Evolutionary conservation across 352 stramenopile genomes (phyloP).

Genomic region (Phytopythium montanum): DNA sequence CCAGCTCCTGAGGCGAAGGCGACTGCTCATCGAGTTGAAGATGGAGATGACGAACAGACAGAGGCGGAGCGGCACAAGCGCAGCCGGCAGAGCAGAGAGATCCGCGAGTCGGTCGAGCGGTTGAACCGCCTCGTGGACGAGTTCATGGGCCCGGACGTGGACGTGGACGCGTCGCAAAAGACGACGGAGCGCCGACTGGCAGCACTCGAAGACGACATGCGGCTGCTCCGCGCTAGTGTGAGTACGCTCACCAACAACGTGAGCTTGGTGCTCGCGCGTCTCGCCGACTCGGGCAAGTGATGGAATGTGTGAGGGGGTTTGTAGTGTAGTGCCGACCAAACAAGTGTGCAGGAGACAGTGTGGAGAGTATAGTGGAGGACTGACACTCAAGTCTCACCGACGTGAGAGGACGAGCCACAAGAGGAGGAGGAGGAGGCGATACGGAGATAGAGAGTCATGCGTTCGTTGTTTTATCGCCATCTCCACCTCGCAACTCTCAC

Average conservation of each 20-base stretch:
- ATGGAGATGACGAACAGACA: background rate
- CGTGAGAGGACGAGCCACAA: too few relatives aligned
- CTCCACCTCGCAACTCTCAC: too few relatives aligned
- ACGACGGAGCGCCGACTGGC: constrained; percentile 6
- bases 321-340: too few relatives aligned
- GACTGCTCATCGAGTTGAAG: background rate
- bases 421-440: too few relatives aligned
- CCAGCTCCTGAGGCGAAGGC: background rate
- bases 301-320: background rate
- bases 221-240: constrained; percentile 5
- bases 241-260: constrained; percentile 9
- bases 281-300: constrained; percentile 4
- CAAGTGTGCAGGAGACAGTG: background rate
- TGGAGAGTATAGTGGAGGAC: background rate
- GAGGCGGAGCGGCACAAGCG: background rate
- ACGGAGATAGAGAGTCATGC: too few relatives aligned
- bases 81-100: constrained; percentile 7
- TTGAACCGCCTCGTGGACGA: constrained; percentile 10
- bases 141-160: constrained; percentile 5
- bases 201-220: constrained; percentile 8
- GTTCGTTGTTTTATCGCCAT: too few relatives aligned
- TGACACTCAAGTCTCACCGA: too few relatives aligned
- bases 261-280: constrained; percentile 4
- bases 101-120: constrained; percentile 11
- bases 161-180: background rate